A percentile compares a stretch with the other conserved stretches of the same genome.
Evolutionary conservation across 2,329 filamentous ascomycete genomes (phyloP).

Genomic region (Apiospora phragmitis): DNA sequence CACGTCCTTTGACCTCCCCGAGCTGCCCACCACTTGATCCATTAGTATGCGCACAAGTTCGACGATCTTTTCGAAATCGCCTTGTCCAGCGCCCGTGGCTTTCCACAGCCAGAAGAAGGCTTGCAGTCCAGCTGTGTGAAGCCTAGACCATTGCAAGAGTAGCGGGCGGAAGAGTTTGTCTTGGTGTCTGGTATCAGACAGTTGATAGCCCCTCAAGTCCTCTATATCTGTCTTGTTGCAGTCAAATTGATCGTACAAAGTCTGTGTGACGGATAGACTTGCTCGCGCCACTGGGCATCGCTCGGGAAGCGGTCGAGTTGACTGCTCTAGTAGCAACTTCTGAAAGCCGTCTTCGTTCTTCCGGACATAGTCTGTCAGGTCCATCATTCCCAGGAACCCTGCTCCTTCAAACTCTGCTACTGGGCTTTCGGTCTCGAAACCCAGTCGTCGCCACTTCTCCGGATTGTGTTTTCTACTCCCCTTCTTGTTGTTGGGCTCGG

Average conservation of each 20-base stretch:
- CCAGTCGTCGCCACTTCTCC: constrained; percentile 89
- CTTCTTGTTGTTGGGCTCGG: constrained; percentile 50
- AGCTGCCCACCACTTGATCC: constrained; percentile 84
- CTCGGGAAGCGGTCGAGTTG: constrained; percentile 66
- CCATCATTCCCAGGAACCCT: constrained; percentile 96
- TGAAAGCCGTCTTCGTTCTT: constrained; percentile 93
- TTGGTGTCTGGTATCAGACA: constrained; percentile 75
- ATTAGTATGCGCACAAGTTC: constrained; percentile 88
- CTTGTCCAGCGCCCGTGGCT: constrained; percentile 76
- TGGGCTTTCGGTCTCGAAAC: constrained; percentile 89
- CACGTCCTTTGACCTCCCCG: constrained; percentile 79
- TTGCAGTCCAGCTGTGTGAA: constrained; percentile 83
- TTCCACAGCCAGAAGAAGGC: constrained; percentile 94
- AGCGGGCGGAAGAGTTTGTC: constrained; percentile 86
- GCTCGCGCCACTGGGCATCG: constrained; percentile 86
- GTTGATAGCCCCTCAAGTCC: constrained; percentile 73
- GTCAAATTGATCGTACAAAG: constrained; percentile 94
- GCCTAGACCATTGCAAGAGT: constrained; percentile 86
- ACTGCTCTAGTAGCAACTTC: constrained; percentile 88
- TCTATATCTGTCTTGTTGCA: constrained; percentile 82
- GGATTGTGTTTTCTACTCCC: constrained; percentile 75
- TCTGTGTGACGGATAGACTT: constrained; percentile 81
- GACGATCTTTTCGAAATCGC: constrained; percentile 90
- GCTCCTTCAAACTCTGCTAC: constrained; percentile 80
- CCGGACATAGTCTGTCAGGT: constrained; percentile 88